These are phyloP conservation scores for Pleurotus salmoneostramineus DNA, from an alignment of 768 basidiomycete species.

Conservation along the genomic window DNA sequence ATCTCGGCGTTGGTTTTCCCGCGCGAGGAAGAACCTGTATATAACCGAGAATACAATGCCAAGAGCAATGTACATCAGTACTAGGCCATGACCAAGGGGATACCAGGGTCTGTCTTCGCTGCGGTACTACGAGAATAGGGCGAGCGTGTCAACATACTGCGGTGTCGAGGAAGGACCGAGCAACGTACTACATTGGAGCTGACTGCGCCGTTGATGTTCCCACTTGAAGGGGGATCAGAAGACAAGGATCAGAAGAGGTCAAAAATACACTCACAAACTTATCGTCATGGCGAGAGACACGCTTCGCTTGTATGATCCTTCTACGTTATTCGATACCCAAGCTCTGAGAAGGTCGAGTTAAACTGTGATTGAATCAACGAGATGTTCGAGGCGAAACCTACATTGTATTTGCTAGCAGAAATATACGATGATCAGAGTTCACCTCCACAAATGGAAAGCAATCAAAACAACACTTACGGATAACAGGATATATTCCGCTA, in stretches of 20 bases:
- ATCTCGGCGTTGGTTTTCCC: constrained; percentile 64
- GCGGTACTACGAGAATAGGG: constrained; percentile 45
- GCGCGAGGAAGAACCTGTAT: constrained; percentile 39
- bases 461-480: constrained; percentile 40
- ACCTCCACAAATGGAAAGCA: background rate
- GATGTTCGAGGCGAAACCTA: constrained; percentile 19
- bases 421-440: background rate
- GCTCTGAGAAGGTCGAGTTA: constrained; percentile 24
- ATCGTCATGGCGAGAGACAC: constrained; percentile 70
- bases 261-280: constrained; percentile 40
- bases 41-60: constrained; percentile 46
- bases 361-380: background rate
- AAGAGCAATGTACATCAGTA: constrained; percentile 68
- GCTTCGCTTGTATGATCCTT: constrained; percentile 74
- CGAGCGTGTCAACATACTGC: background rate
- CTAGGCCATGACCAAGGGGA: constrained; percentile 55
- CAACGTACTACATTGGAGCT: constrained; percentile 66
- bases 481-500: constrained; percentile 73
- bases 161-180: background rate
- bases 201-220: constrained; percentile 75
- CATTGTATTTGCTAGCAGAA: constrained; percentile 53
- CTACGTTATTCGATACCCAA: constrained; percentile 67
- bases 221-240: constrained; percentile 29
- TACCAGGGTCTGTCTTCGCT: constrained; percentile 67
- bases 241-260: background rate